Evolutionary conservation across 169 alveolate genomes (phyloP).

Genomic region (Plasmodium cynomolgi): DNA sequence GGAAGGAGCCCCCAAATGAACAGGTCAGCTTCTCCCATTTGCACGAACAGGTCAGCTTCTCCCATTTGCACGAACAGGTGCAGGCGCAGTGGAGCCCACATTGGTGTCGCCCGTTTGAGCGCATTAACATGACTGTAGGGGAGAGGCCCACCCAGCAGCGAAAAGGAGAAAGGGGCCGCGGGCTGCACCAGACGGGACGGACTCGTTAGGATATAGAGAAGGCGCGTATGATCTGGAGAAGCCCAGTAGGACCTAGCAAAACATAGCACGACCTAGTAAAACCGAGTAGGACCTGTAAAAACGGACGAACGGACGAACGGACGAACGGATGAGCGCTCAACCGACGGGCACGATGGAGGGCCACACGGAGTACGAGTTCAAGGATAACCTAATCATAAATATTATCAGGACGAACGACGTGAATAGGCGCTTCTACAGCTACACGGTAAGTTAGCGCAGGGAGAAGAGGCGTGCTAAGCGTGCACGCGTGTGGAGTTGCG

Average conservation of each 20-base stretch:
- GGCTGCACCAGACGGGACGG: neutral
- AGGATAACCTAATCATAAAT: conserved; percentile 36
- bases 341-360: conserved; percentile 21
- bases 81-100: neutral
- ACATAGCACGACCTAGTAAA: no score
- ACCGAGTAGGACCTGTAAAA: no score
- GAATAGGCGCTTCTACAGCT: conserved; percentile 46
- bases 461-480: neutral
- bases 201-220: no score
- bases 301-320: no score
- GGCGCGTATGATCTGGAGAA: no score
- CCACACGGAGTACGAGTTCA: conserved; percentile 31
- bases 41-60: neutral
- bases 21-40: neutral
- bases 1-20: neutral
- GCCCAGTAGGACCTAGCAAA: neutral
- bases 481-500: no score
- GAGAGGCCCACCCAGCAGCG: neutral
- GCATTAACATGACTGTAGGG: neutral
- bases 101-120: neutral
- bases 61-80: neutral
- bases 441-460: conserved; percentile 12
- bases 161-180: neutral
- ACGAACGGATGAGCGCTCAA: no score
- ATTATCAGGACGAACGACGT: conserved; percentile 58